Conservation (phyloP, 176 grass and related monocot genomes). For the Oryza glaberrima region DNA sequence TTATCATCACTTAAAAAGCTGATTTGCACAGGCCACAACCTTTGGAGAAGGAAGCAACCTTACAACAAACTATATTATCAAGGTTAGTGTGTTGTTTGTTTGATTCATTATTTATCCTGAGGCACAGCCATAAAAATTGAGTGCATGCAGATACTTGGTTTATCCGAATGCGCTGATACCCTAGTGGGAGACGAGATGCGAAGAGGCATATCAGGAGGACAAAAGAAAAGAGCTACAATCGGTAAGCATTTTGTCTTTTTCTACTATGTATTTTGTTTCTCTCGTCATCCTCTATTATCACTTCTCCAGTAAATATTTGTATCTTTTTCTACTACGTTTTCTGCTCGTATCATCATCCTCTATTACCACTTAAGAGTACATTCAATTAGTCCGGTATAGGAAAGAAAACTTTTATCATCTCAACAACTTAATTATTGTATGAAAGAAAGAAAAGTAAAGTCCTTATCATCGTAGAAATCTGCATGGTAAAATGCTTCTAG, state of each 20-base stretch:
- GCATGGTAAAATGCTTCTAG: neutral
- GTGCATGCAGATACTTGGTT: constrained; percentile 75
- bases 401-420: constrained; percentile 11
- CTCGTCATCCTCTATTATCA: neutral
- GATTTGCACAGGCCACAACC: constrained; percentile 55
- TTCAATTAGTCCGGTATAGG: neutral
- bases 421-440: neutral
- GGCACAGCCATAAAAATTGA: constrained; percentile 25
- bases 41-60: constrained; percentile 86
- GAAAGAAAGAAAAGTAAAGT: neutral
- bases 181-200: constrained; percentile 88
- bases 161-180: constrained; percentile 86
- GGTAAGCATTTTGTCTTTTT: constrained; percentile 44
- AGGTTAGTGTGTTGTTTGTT: constrained; percentile 50
- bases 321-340: neutral
- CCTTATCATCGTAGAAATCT: neutral
- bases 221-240: constrained; percentile 93
- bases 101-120: constrained; percentile 28
- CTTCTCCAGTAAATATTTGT: neutral
- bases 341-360: neutral
- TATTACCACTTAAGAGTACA: constrained; percentile 1
- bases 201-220: constrained; percentile 97
- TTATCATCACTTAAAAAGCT: constrained; percentile 40
- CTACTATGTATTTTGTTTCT: neutral
- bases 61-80: constrained; percentile 86